Evolutionary conservation across 2,329 filamentous ascomycete species (phyloP).

Genomic region (Monosporascus ibericus): DNA sequence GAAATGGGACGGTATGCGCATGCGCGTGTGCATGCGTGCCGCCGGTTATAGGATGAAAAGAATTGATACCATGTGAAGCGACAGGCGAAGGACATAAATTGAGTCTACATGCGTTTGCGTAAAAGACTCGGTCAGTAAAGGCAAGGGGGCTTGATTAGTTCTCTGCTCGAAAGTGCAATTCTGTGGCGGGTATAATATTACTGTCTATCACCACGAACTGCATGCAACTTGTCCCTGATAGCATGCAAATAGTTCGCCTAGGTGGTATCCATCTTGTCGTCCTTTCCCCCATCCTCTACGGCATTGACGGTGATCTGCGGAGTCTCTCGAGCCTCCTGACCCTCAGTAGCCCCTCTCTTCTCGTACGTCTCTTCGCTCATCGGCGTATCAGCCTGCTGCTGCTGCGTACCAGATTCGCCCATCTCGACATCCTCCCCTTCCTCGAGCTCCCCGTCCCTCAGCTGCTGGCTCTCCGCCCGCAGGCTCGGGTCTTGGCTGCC

Average conservation of each 20-base stretch:
- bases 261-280: conserved; percentile 63
- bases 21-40: background rate
- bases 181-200: background rate
- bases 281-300: conserved; percentile 35
- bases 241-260: conserved; percentile 13
- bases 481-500: conserved; percentile 31
- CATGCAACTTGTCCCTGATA: too few relatives aligned
- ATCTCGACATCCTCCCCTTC: conserved; percentile 29
- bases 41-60: background rate
- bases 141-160: background rate
- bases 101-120: too few relatives aligned
- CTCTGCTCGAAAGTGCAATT: background rate
- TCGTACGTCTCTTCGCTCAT: conserved; percentile 34
- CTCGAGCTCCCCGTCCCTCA: conserved; percentile 32
- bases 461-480: conserved; percentile 20
- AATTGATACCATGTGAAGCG: conserved; percentile 9
- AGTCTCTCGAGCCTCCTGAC: conserved; percentile 27
- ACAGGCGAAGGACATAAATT: background rate
- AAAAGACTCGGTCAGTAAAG: too few relatives aligned
- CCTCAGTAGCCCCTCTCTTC: conserved; percentile 3
- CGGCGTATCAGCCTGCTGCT: conserved; percentile 25
- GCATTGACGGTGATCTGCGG: conserved; percentile 45
- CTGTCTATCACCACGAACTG: conserved; percentile 1
- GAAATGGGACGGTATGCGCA: background rate
- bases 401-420: conserved; percentile 30